phyloP scores from a whole-genome alignment of 331 rosid genomes.

The Malus hybrid region DNA sequence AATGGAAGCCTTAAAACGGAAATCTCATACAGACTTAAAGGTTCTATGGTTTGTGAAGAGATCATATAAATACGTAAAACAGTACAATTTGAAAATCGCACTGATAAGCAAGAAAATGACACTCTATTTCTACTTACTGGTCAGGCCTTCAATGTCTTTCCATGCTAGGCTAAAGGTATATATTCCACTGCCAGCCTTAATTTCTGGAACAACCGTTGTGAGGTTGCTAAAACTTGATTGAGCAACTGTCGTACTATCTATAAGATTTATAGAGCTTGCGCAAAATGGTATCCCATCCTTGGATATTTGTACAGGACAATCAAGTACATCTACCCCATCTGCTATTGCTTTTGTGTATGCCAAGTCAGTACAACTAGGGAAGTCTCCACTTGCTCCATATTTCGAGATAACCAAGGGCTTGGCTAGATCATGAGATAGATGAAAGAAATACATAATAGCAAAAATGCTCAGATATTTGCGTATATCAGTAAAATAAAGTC shows the following conservation, averaged over 20 bases:
- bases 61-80: not conserved
- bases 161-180: slow-evolving; percentile 65
- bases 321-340: slow-evolving; percentile 77
- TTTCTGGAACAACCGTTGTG: slow-evolving; percentile 34
- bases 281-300: slow-evolving; percentile 80
- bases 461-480: not conserved
- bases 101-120: not conserved
- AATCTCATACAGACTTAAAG: not conserved
- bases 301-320: slow-evolving; percentile 90
- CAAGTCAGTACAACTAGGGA: slow-evolving; percentile 61
- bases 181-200: slow-evolving; percentile 54
- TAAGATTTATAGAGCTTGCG: slow-evolving; percentile 62
- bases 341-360: slow-evolving; percentile 60
- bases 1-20: too few relatives aligned
- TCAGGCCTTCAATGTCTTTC: slow-evolving; percentile 44
- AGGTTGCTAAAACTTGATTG: slow-evolving; percentile 34
- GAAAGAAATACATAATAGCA: slow-evolving; percentile 23
- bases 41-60: not conserved
- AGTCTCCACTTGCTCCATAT: slow-evolving; percentile 95
- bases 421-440: slow-evolving; percentile 30
- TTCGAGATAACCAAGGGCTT: slow-evolving; percentile 67
- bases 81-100: not conserved
- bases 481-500: not conserved
- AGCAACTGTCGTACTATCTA: slow-evolving; percentile 56
- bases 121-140: slow-evolving; percentile 47